A percentile compares a stretch with the other conserved stretches of the same genome.
phyloP scores from a whole-genome alignment of 352 stramenopile genomes.

The Globisporangium paroecandrum region DNA sequence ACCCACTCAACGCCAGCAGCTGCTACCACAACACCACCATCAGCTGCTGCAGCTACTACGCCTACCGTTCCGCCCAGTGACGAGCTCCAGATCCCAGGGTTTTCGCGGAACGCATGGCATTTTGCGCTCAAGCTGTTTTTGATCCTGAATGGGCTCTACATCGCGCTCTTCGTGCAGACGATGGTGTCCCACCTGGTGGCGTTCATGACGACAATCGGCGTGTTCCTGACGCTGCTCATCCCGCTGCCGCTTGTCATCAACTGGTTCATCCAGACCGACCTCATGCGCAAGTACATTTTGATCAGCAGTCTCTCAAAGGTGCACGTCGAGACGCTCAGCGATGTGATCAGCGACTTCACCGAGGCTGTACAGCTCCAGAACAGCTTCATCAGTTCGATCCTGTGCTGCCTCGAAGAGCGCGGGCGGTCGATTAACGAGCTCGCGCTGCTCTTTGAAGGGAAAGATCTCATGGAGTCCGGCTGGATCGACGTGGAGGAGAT shows the following conservation, averaged over 20 bases:
- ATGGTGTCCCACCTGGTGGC: slow-evolving; percentile 44
- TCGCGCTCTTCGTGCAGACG: slow-evolving; percentile 55
- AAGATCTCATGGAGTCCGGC: slow-evolving; percentile 26
- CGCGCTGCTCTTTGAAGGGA: slow-evolving; percentile 23
- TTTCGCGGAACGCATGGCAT: slow-evolving; percentile 57
- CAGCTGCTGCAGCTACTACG: not conserved
- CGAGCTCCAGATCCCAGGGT: slow-evolving; percentile 27
- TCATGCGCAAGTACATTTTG: slow-evolving; percentile 63
- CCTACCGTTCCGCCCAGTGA: not conserved
- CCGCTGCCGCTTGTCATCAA: slow-evolving; percentile 53
- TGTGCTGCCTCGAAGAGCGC: slow-evolving; percentile 23
- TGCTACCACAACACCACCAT: not conserved
- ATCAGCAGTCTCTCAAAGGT: slow-evolving; percentile 50
- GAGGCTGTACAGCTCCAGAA: slow-evolving; percentile 52
- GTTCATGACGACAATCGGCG: slow-evolving; percentile 21
- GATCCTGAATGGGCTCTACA: slow-evolving; percentile 68
- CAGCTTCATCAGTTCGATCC: slow-evolving; percentile 40
- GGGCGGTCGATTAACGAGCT: slow-evolving; percentile 31
- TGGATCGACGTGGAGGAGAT: slow-evolving; percentile 45
- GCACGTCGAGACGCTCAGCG: slow-evolving; percentile 45
- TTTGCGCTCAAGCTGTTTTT: slow-evolving; percentile 50
- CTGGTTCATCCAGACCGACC: slow-evolving; percentile 45
- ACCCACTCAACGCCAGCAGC: not conserved
- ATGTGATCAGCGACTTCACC: slow-evolving; percentile 57
- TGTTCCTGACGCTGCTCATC: slow-evolving; percentile 24